Conservation (phyloP, 331 rosid species). For the Spiraea crenata region DNA sequence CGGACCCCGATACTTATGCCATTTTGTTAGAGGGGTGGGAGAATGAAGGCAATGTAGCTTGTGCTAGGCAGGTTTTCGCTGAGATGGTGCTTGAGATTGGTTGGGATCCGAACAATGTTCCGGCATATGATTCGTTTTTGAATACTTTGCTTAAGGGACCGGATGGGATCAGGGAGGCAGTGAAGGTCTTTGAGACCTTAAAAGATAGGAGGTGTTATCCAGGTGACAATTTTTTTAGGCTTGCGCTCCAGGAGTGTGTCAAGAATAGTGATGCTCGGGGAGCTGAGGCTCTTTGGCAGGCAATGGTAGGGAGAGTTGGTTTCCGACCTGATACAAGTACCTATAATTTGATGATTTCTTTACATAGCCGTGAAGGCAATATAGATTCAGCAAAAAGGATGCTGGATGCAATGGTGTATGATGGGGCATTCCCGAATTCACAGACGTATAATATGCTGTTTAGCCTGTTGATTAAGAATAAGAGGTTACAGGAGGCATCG, state of each 20-base stretch:
- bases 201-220: conserved; percentile 54
- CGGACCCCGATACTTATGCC: conserved; percentile 49
- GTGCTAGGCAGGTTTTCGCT: conserved; percentile 48
- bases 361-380: conserved; percentile 39
- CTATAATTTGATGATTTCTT: conserved; percentile 54
- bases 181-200: conserved; percentile 43
- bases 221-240: conserved; percentile 54
- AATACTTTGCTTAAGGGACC: conserved; percentile 47
- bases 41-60: conserved; percentile 40
- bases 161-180: conserved; percentile 44
- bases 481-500: conserved; percentile 44
- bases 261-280: conserved; percentile 33
- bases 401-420: conserved; percentile 56
- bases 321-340: conserved; percentile 37
- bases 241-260: conserved; percentile 54
- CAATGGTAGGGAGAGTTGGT: conserved; percentile 31
- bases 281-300: conserved; percentile 58
- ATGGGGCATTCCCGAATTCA: conserved; percentile 51
- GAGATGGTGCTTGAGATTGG: conserved; percentile 68
- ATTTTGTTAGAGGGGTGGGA: conserved; percentile 72
- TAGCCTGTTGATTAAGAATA: conserved; percentile 40
- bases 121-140: conserved; percentile 59
- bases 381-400: conserved; percentile 32
- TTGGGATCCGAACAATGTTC: conserved; percentile 59
- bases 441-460: conserved; percentile 54